Evolutionary conservation across 257 asterid species (phyloP).

Genomic region (Solanum dulcamara): DNA sequence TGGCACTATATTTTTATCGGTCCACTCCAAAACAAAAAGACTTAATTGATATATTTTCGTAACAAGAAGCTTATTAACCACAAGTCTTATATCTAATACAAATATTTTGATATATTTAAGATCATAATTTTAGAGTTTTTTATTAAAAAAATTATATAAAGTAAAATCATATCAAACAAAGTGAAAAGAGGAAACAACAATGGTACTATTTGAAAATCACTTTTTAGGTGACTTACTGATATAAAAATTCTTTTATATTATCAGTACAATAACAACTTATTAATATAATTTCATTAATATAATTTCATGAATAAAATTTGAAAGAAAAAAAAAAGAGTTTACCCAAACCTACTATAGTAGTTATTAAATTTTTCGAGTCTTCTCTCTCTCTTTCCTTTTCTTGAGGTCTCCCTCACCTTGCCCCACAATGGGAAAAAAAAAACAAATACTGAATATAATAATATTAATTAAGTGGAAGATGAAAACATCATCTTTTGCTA

Average conservation of each 20-base stretch:
- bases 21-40: not conserved
- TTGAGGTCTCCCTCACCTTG: not conserved
- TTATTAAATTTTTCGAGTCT: not conserved
- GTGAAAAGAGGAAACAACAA: not conserved
- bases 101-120: not conserved
- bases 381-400: not conserved
- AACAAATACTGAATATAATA: not conserved
- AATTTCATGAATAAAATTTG: too few species aligned
- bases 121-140: too few species aligned
- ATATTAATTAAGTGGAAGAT: not conserved
- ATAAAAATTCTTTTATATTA: too few species aligned
- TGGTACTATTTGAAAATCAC: not conserved
- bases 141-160: too few species aligned
- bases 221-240: not conserved
- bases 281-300: too few species aligned
- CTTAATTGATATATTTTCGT: not conserved
- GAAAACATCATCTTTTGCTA: slow-evolving; percentile 27
- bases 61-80: not conserved
- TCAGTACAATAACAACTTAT: not conserved
- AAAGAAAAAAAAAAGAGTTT: too few species aligned
- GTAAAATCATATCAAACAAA: too few species aligned
- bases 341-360: too few species aligned
- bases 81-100: not conserved
- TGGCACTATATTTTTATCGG: not conserved
- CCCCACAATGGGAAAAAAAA: slow-evolving; percentile 28